Percentiles rank a stretch among this genome's conserved stretches.
Conservation (phyloP, 306 rosid species). For the Mimosa pudica region DNA sequence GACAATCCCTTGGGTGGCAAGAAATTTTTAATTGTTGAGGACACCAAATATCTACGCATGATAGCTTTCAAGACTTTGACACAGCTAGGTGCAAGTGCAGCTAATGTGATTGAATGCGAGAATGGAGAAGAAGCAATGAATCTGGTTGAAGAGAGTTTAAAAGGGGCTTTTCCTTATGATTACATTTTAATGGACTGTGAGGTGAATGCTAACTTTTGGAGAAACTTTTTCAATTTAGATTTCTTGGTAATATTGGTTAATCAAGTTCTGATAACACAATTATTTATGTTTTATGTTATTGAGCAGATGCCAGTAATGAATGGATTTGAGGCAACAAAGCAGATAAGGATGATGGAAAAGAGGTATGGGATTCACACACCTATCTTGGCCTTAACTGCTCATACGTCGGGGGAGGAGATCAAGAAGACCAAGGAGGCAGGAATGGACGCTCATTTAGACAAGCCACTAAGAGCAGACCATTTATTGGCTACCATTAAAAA, state of each 20-base stretch:
- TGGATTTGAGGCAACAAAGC: constrained; percentile 63
- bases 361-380: constrained; percentile 51
- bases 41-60: constrained; percentile 35
- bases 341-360: constrained; percentile 61
- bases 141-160: constrained; percentile 45
- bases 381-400: constrained; percentile 75
- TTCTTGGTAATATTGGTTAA: not conserved
- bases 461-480: constrained; percentile 47
- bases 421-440: constrained; percentile 47
- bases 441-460: constrained; percentile 66
- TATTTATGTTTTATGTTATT: not conserved
- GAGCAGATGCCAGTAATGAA: constrained; percentile 70
- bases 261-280: not conserved
- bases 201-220: constrained; percentile 41
- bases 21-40: constrained; percentile 72
- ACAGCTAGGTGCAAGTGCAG: constrained; percentile 52
- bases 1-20: constrained; percentile 51
- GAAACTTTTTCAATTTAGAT: not conserved
- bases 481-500: constrained; percentile 50
- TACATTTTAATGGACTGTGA: constrained; percentile 82
- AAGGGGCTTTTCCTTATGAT: constrained; percentile 42
- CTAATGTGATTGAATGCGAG: constrained; percentile 42
- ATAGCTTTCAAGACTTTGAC: constrained; percentile 35
- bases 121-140: constrained; percentile 65
- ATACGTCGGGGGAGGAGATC: constrained; percentile 43